phyloP scores from a whole-genome alignment of 2,329 filamentous ascomycete genomes.

The Escovopsis sp. region DNA sequence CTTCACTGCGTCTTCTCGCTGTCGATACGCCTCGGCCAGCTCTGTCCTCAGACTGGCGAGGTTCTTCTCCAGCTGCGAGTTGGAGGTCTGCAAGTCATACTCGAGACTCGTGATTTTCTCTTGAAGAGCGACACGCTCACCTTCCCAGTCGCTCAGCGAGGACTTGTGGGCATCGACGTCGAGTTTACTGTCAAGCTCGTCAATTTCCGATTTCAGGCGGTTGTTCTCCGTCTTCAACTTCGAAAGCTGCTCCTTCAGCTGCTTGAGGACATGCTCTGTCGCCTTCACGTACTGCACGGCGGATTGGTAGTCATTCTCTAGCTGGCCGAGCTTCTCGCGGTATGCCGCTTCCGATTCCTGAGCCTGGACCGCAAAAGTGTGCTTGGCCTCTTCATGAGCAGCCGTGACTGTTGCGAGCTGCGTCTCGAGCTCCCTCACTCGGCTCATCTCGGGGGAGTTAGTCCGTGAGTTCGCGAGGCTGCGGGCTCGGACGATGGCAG shows the following conservation, averaged over 20 bases:
- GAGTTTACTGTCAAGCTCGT: constrained; percentile 44
- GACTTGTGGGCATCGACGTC: constrained; percentile 19
- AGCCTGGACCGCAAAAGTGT: constrained; percentile 60
- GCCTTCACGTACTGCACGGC: constrained; percentile 97
- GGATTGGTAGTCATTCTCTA: constrained; percentile 95
- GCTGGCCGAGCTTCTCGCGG: constrained; percentile 80
- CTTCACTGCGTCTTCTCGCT: constrained; percentile 52
- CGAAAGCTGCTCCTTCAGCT: constrained; percentile 93
- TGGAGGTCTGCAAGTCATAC: constrained; percentile 49
- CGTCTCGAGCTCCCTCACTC: constrained; percentile 73
- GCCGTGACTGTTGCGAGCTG: constrained; percentile 65
- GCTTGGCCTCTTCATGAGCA: constrained; percentile 74
- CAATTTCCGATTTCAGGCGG: constrained; percentile 70
- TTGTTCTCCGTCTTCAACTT: constrained; percentile 80
- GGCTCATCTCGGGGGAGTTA: constrained; percentile 64
- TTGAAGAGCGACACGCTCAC: constrained; percentile 53
- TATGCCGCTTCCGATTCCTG: constrained; percentile 82
- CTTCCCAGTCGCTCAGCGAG: constrained; percentile 54
- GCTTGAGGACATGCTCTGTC: constrained; percentile 97
- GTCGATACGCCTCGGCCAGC: constrained; percentile 46
- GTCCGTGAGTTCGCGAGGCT: constrained; percentile 56
- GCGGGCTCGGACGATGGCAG: constrained; percentile 55
- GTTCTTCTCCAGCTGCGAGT: constrained; percentile 55
- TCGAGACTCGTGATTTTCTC: constrained; percentile 56
- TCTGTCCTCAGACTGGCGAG: constrained; percentile 55